Percentiles rank a stretch among this genome's conserved stretches.
Evolutionary conservation across 139 green algal species (phyloP).

Genomic region (Chlamydomonas sp.): DNA sequence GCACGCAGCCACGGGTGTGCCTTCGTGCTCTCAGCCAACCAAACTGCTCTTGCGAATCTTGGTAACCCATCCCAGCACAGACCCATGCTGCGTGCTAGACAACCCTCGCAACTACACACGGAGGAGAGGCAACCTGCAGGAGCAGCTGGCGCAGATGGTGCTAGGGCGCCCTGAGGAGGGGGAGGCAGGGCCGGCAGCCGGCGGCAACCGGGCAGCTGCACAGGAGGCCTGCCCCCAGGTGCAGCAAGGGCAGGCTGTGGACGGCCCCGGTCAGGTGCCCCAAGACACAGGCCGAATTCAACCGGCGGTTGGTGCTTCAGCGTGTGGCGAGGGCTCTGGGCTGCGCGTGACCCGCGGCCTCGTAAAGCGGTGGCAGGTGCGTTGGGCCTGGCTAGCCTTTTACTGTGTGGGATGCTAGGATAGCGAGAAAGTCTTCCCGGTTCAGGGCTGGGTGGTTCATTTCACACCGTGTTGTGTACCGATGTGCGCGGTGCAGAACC

Average conservation of each 20-base stretch:
- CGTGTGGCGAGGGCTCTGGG: neutral
- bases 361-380: conserved; percentile 46
- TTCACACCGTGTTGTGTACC: neutral
- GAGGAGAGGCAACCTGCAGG: conserved; percentile 31
- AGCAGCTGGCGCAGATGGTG: conserved; percentile 42
- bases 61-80: neutral
- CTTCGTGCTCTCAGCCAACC: no score
- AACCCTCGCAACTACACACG: conserved; percentile 40
- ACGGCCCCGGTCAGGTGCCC: neutral
- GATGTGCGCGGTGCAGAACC: neutral
- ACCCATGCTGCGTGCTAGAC: conserved; percentile 45
- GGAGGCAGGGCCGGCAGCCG: neutral
- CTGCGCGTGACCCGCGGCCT: conserved; percentile 6
- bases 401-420: neutral
- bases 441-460: conserved; percentile 12
- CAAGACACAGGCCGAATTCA: neutral
- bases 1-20: no score
- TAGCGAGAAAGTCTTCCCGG: neutral
- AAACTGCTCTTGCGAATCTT: no score
- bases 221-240: neutral
- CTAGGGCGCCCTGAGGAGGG: conserved; percentile 13
- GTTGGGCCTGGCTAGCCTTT: neutral
- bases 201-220: neutral
- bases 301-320: neutral
- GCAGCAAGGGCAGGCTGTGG: neutral